Base-by-base conservation (phyloP, 2,329 filamentous ascomycete genomes). In the Tolypocladium nubicola region DNA sequence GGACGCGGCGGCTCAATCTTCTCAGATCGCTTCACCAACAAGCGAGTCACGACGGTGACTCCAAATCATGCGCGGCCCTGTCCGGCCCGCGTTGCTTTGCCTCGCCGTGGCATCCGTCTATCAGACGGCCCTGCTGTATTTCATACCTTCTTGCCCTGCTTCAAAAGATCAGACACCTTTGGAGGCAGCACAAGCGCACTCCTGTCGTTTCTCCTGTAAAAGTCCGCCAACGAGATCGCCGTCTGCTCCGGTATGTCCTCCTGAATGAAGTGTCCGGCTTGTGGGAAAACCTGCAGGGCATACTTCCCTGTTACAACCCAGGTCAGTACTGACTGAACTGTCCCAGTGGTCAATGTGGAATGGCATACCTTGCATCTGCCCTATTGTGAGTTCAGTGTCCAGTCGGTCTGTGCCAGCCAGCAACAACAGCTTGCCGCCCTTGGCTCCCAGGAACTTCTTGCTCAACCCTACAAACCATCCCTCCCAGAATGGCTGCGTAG, bases 251-350 rank as follows among this genome's bases (percentile, higher is more conserved):
- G 92, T 54, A 93, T 81, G 70, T 99, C 94, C 71, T 99, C 94
- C 63, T 99, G 94, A 57, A 99, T 85, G 67, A 99, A 99, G 71
- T 99, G 94, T 0, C 94, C 94, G 1, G 94, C 91, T 69, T 96
- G 90, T 0, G 94, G 92, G 65, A 97, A 89, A 8, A 99, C 92
- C 64, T 96, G 89, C 52, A 99, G 77, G 58, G 96, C 91, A 68
- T 97, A 99, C 79, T 97, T 97, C 6, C 92, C 87, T 84, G 35
- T 14, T 4, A 23, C 7, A 16, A 10, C 21, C 14, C 19, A 19
- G 19, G 52, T 49, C 35, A 54, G 37, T 4, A n/a, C 11, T 13
- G 35, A 35, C 5, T 23, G 16, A 11, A 50, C 35, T 2, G 30
- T n/a, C 26, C 30, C 4, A 19, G 9, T 16, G 3, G 9, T 50